Evolutionary conservation across 805 yeast genomes (phyloP).

Genomic region (Candida schatavii): DNA sequence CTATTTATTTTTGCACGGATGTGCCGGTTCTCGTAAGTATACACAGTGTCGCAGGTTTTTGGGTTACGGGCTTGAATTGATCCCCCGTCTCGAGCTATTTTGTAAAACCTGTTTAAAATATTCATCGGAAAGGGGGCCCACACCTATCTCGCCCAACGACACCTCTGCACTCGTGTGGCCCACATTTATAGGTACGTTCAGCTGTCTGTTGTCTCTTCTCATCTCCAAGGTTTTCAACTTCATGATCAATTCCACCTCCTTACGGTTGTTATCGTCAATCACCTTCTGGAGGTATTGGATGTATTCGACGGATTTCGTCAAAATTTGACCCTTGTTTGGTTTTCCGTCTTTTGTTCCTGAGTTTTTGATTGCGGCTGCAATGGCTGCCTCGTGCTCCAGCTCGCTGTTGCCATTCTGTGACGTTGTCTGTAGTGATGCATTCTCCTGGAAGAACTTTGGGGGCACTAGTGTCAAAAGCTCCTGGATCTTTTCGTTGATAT

Average conservation of each 20-base stretch:
- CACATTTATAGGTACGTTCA: constrained; percentile 40
- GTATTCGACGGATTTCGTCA: constrained; percentile 73
- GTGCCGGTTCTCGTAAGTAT: too few species aligned
- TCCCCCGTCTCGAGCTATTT: constrained; percentile 16
- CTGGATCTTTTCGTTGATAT: constrained; percentile 44
- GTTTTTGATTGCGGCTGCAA: constrained; percentile 29
- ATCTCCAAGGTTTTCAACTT: constrained; percentile 54
- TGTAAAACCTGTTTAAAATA: constrained; percentile 25
- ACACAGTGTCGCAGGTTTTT: too few species aligned
- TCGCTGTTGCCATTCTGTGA: constrained; percentile 6
- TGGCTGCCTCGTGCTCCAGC: constrained; percentile 20
- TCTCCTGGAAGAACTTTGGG: constrained; percentile 28
- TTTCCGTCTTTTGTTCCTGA: constrained; percentile 78
- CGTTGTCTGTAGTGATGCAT: constrained; percentile 8
- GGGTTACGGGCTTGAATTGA: constrained; percentile 12
- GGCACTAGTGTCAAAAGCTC: constrained; percentile 40
- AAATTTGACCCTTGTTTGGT: constrained; percentile 80
- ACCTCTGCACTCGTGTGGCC: constrained; percentile 74
- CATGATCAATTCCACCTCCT: constrained; percentile 71
- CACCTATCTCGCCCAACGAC: constrained; percentile 75
- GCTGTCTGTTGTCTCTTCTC: constrained; percentile 35
- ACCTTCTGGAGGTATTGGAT: constrained; percentile 62
- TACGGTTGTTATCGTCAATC: constrained; percentile 75
- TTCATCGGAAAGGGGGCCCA: constrained; percentile 66
- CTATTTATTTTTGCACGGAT: too few species aligned